Evolutionary conservation across 2,329 filamentous ascomycete genomes (phyloP).

Genomic region (Fusarium sulawesiense): DNA sequence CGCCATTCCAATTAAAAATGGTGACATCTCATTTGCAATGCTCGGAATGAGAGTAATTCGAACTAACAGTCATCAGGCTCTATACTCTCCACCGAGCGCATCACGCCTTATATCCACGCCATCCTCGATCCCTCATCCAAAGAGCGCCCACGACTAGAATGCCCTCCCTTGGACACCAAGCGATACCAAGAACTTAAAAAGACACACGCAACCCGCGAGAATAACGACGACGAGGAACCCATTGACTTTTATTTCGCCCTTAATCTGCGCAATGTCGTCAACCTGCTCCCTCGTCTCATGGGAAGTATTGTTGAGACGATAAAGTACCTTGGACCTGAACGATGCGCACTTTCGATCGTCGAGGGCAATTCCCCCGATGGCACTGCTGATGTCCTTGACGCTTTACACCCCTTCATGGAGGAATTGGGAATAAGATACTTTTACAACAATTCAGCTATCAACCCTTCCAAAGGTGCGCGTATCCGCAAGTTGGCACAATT

Average conservation of each 20-base stretch:
- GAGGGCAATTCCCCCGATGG: constrained; percentile 67
- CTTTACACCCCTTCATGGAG: constrained; percentile 55
- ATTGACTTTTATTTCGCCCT: constrained; percentile 64
- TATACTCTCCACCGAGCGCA: constrained; percentile 33
- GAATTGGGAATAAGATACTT: constrained; percentile 55
- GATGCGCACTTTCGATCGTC: constrained; percentile 66
- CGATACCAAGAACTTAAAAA: constrained; percentile 43
- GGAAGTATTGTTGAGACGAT: constrained; percentile 64
- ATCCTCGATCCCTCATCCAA: constrained; percentile 48
- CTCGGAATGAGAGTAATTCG: rapidly evolving
- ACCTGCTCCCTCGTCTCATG: constrained; percentile 62
- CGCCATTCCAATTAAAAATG: constrained; percentile 11
- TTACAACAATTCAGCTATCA: constrained; percentile 55
- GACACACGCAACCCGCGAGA: not conserved
- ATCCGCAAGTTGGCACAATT: constrained; percentile 61
- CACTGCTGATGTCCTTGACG: constrained; percentile 61
- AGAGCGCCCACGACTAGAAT: constrained; percentile 44
- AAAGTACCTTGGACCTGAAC: constrained; percentile 61
- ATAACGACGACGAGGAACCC: not conserved
- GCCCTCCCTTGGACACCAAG: constrained; percentile 40
- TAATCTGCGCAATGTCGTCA: constrained; percentile 60
- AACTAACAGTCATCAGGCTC: constrained; percentile 49
- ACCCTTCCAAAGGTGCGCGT: constrained; percentile 58
- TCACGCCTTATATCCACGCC: constrained; percentile 46
- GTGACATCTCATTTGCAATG: not conserved